These are phyloP conservation scores for Clathrospora elynae DNA, from an alignment of 2,329 filamentous ascomycete genomes.

Conservation along the genomic window DNA sequence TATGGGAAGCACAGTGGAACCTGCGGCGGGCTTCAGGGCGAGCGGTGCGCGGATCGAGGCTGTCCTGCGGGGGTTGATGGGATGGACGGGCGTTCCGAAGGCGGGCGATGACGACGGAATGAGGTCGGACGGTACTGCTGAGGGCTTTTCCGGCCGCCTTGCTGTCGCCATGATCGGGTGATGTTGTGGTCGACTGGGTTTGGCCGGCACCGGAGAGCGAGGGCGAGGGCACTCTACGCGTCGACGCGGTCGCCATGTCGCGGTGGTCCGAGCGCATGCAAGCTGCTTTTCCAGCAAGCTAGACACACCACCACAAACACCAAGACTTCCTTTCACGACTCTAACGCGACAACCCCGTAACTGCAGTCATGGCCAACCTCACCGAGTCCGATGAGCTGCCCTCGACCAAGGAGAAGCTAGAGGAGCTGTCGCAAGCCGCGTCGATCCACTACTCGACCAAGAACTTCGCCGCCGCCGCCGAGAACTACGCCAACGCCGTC, in stretches of 20 bases:
- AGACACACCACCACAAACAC: not conserved
- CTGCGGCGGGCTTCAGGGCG: slow-evolving; percentile 57
- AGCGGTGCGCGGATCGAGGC: slow-evolving; percentile 53
- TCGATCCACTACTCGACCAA: slow-evolving; percentile 86
- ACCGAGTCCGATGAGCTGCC: slow-evolving; percentile 35
- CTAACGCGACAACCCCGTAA: slow-evolving; percentile 21
- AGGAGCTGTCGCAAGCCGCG: slow-evolving; percentile 79
- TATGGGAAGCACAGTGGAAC: slow-evolving; percentile 77
- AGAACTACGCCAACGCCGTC: slow-evolving; percentile 85
- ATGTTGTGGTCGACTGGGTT: slow-evolving; percentile 6
- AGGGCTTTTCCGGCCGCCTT: slow-evolving; percentile 39
- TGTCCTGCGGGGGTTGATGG: slow-evolving; percentile 63
- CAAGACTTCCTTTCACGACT: slow-evolving; percentile 1
- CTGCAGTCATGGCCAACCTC: slow-evolving; percentile 26
- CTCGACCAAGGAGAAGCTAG: slow-evolving; percentile 66
- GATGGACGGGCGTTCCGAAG: slow-evolving; percentile 84
- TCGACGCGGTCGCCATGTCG: slow-evolving; percentile 28
- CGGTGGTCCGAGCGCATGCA: slow-evolving; percentile 11
- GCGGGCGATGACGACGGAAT: slow-evolving; percentile 89
- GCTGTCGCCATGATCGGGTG: slow-evolving; percentile 34
- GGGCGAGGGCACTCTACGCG: slow-evolving; percentile 27
- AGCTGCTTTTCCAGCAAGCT: slow-evolving; percentile 12
- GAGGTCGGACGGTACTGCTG: slow-evolving; percentile 54
- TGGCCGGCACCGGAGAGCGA: slow-evolving; percentile 1
- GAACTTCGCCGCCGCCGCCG: slow-evolving; percentile 83